phyloP scores from a whole-genome alignment of 2,329 filamentous ascomycete species.

The Delphinella strobiligena region DNA sequence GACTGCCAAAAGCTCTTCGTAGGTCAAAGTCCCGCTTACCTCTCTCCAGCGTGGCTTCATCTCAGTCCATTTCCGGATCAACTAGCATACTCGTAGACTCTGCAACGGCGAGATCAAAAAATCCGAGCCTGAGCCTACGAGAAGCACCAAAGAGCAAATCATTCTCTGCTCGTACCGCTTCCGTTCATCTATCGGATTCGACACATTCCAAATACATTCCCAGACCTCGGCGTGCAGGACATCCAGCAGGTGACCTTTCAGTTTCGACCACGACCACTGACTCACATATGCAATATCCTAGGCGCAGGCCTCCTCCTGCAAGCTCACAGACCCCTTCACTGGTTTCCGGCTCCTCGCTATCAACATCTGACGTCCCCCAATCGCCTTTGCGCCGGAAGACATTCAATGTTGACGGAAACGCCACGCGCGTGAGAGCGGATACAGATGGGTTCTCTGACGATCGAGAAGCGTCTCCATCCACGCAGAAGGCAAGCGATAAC shows the following conservation, averaged over 20 bases:
- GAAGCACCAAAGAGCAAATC: no score
- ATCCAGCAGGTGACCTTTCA: no score
- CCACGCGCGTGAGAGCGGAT: slow-evolving; percentile 6
- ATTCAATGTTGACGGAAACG: slow-evolving; percentile 30
- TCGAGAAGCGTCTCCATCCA: slow-evolving; percentile 7
- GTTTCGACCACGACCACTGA: no score
- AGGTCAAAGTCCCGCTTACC: not conserved
- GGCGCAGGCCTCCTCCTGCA: slow-evolving; percentile 9
- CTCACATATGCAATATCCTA: no score
- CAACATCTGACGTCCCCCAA: slow-evolving; percentile 33
- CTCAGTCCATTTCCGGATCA: no score
- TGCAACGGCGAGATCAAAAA: no score
- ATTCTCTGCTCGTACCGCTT: no score
- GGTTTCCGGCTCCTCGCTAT: slow-evolving; percentile 35
- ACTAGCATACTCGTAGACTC: no score
- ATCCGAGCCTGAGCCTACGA: no score
- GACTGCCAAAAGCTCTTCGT: not conserved
- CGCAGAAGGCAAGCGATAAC: slow-evolving; percentile 1
- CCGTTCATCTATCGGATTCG: no score
- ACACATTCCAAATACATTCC: no score
- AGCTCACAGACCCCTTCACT: slow-evolving; percentile 34
- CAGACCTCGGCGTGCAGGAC: no score
- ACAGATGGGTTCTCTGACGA: slow-evolving; percentile 11
- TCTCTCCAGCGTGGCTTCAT: not conserved
- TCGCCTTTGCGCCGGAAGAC: slow-evolving; percentile 33